Percentiles rank a stretch among this genome's conserved stretches.
These are phyloP conservation scores for Colletotrichum tanaceti DNA, from an alignment of 2,329 filamentous ascomycete genomes.

Conservation along the genomic window DNA sequence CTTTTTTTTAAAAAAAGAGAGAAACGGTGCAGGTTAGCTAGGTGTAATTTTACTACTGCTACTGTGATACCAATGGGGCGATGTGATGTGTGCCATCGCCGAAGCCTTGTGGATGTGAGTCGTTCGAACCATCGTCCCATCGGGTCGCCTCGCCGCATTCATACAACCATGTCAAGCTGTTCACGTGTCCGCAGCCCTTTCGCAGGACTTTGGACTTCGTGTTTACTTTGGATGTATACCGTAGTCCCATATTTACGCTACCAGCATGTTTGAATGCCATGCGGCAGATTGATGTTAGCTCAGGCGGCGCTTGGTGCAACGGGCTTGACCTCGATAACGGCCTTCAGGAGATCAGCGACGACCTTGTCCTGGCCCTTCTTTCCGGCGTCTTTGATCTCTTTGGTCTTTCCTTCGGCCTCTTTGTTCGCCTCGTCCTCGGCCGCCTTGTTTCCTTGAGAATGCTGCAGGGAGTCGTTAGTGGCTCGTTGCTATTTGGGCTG, in stretches of 20 bases:
- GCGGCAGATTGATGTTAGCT: not conserved
- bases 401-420: constrained; percentile 81
- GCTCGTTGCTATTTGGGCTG: not conserved
- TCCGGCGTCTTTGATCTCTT: constrained; percentile 83
- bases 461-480: constrained; percentile 65
- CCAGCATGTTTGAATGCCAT: constrained; percentile 5
- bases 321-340: constrained; percentile 87
- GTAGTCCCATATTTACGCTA: not conserved
- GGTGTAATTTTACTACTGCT: constrained; percentile 9
- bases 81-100: not conserved
- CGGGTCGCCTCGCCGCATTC: not conserved
- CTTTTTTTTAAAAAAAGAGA: too few species aligned
- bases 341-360: constrained; percentile 82
- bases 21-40: not conserved
- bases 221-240: not conserved
- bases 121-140: not conserved
- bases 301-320: constrained; percentile 57
- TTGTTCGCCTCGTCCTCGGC: constrained; percentile 84
- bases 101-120: not conserved
- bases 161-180: not conserved
- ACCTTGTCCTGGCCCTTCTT: constrained; percentile 84
- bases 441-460: constrained; percentile 87
- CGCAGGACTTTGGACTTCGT: not conserved
- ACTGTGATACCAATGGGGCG: not conserved
- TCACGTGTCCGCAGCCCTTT: not conserved